Evolutionary conservation across 129 eudicot species (phyloP), one percentile per base, ranked within the genome.

Genomic region (Ambrosia artemisiifolia): DNA sequence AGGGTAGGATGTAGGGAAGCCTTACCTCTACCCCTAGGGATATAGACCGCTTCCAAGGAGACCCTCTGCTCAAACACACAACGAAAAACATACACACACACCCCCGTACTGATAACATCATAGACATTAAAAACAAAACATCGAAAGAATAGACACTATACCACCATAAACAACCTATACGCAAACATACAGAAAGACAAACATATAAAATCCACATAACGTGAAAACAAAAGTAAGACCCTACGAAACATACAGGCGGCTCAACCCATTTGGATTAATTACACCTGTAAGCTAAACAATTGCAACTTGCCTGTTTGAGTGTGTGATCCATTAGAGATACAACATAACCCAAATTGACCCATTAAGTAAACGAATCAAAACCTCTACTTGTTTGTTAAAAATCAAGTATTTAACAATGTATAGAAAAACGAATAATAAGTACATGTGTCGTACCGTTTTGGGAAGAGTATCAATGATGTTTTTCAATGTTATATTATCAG

Each of bases 401-500:
- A 62, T 33, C 24, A 62, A 62, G 46, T 62, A 62, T n/a, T 32
- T 24, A 61, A 33, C 1, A 19, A 14, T 5, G 9, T 17, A 24
- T 24, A 24, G 11, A 35, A 10, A 40, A 18, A 24, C 43, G 8
- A 70, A 59, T 3, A 33, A 19, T 11, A 28, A 65, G 48, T 14
- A 34, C 49, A 17, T 13, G 72, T 62, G 81, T 78, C 57, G 51
- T 78, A 89, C 96, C 85, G 85, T 63, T 72, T 75, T 85, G 14
- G 98, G 97, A 51, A 94, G 92, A 14, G 93, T 80, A 20, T 86
- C 91, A 33, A 86, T 66, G 12, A 94, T 83, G 62, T 88, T 88
- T 83, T 86, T 94, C 84, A 94, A 65, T 28, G 95, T 94, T 54
- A 94, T 75, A 73, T 84, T 78, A 38, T 86, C 98, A 0, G 97